Base-by-base conservation (phyloP, 345 rosid genomes). In the Salix udensis region DNA sequence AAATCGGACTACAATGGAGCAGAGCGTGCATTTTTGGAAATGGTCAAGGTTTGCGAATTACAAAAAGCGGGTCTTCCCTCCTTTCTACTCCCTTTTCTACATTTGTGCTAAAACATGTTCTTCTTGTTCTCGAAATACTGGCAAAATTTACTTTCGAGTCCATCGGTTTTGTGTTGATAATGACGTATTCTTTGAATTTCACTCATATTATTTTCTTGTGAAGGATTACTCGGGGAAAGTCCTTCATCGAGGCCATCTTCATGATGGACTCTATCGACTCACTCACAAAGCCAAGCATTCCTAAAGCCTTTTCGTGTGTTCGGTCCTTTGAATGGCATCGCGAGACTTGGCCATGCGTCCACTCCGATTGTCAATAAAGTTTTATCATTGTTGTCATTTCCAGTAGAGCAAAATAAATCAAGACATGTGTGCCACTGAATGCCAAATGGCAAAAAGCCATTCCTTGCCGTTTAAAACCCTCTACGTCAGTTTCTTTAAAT, bases 401-500 rank as follows among this genome's bases (percentile, higher is more conserved):
- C 11, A 0, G 0, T 19, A 2, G 11, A 19, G n/a, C 7, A 52
- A 2, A 19, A 19, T 52, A 52, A 19, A 52, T 6, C 24, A 52
- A 3, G 19, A 0, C 2, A 19, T 7, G 0, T 52, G 11, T 52
- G 23, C 23, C 60, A n/a, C 4, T 7, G 4, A 52, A 52, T 52
- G 24, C 19, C 11, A 52, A 19, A 52, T 19, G 60, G 10, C 11
- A 39, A 39, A 39, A 39, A 39, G 42, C 42, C 12, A 39, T 39
- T 2, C 2, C 11, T 39, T 39, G 0, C 24, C 24, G 2, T 52
- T 52, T 19, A n/a, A 19, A 19, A 52, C 7, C 11, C 0, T 52
- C 4, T 52, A 6, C 23, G 0, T 19, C 3, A 6, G 2, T 19
- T 19, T 52, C 11, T 0, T 2, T 2, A 3, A 2, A 52, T 0